phyloP scores from a whole-genome alignment of 352 stramenopile genomes.

The Pythium oligandrum region DNA sequence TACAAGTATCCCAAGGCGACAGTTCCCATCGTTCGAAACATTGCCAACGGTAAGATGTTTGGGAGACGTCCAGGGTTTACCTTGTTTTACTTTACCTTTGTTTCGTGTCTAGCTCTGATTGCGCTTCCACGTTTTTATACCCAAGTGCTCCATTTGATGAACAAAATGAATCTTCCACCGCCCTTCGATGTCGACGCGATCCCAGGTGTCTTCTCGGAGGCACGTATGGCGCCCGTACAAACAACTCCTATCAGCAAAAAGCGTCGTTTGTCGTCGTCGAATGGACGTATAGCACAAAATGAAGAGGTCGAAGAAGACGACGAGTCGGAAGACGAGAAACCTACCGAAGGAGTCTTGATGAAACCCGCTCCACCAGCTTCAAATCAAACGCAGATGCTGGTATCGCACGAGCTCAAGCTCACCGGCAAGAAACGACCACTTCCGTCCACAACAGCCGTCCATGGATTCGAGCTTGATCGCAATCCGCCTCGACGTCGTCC shows the following conservation, averaged over 20 bases:
- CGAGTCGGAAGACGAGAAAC: background rate
- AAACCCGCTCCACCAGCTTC: too few relatives aligned
- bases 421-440: too few relatives aligned
- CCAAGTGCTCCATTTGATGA: conserved; percentile 90
- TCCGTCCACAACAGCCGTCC: too few relatives aligned
- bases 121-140: conserved; percentile 86
- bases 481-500: conserved; percentile 10
- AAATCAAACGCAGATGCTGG: too few relatives aligned
- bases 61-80: background rate
- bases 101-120: conserved; percentile 56
- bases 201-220: conserved; percentile 48
- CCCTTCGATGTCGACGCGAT: conserved; percentile 75
- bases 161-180: conserved; percentile 88
- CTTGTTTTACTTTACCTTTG: background rate
- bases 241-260: background rate
- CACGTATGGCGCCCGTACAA: conserved; percentile 2
- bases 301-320: conserved; percentile 3
- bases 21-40: conserved; percentile 77
- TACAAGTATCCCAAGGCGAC: conserved; percentile 86
- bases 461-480: too few relatives aligned
- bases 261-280: conserved; percentile 4
- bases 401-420: too few relatives aligned
- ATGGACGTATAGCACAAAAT: background rate
- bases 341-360: too few relatives aligned
- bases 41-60: conserved; percentile 66